Evolutionary conservation across 2,329 filamentous ascomycete genomes (phyloP).

Genomic region (Xylaria multiplex): DNA sequence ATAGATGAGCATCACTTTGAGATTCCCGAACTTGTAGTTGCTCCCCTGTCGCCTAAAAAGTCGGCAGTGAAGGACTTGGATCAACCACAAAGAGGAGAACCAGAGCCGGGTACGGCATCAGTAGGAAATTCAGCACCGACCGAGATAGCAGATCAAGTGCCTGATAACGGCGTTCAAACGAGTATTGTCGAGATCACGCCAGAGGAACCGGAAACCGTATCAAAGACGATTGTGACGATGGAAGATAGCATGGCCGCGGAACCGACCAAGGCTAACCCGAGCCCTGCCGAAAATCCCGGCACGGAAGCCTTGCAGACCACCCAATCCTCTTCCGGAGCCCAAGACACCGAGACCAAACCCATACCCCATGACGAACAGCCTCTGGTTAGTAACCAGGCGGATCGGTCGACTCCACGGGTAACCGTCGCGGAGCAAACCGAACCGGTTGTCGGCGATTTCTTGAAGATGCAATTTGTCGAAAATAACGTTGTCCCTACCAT

Average conservation of each 20-base stretch:
- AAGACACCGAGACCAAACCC: constrained; percentile 6
- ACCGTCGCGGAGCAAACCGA: constrained; percentile 47
- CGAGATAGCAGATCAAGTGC: neutral
- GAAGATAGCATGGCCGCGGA: neutral
- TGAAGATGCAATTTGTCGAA: constrained; percentile 97
- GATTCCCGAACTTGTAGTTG: constrained; percentile 66
- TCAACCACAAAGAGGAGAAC: constrained; percentile 33
- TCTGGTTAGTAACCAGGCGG: constrained; percentile 13
- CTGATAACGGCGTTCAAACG: constrained; percentile 9
- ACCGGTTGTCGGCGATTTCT: constrained; percentile 89
- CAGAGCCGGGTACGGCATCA: constrained; percentile 3
- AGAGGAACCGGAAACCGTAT: constrained; percentile 12
- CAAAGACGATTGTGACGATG: neutral
- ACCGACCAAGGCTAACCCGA: neutral
- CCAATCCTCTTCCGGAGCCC: constrained; percentile 6
- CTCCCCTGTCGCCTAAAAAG: constrained; percentile 66
- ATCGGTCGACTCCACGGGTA: constrained; percentile 21
- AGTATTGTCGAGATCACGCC: constrained; percentile 20
- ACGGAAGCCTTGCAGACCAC: constrained; percentile 1
- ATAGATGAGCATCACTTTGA: constrained; percentile 62
- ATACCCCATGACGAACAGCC: constrained; percentile 4
- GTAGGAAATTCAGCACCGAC: neutral
- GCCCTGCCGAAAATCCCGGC: neutral
- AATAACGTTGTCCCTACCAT: constrained; percentile 95
- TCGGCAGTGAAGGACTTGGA: constrained; percentile 42